These are phyloP conservation scores for Tausonia pullulans DNA, from an alignment of 1,284 basidiomycete genomes.

Conservation along the genomic window DNA sequence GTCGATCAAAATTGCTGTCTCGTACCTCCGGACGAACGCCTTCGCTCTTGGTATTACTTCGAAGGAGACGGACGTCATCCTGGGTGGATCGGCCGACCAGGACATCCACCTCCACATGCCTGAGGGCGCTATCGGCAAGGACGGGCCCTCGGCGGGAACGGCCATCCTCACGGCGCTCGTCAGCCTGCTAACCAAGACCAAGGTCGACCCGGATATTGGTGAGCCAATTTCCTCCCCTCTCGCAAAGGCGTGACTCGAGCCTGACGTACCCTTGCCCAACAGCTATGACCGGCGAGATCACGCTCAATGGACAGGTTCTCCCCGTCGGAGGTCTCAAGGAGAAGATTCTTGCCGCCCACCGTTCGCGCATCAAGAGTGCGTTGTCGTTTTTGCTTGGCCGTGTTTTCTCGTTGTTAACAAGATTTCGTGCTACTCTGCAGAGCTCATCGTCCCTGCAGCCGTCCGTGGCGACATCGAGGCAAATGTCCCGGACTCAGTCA, in stretches of 20 bases:
- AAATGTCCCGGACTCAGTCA: slow-evolving; percentile 88
- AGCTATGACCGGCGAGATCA: slow-evolving; percentile 95
- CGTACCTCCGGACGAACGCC: slow-evolving; percentile 87
- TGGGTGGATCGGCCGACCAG: slow-evolving; percentile 50
- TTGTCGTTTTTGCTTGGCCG: slow-evolving; percentile 5
- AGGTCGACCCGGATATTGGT: slow-evolving; percentile 77
- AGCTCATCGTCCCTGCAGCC: slow-evolving; percentile 66
- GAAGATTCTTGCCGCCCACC: slow-evolving; percentile 88
- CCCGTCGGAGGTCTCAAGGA: slow-evolving; percentile 91
- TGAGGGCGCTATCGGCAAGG: slow-evolving; percentile 93
- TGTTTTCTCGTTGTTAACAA: neutral
- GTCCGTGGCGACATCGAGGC: slow-evolving; percentile 87
- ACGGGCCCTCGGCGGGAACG: slow-evolving; percentile 91
- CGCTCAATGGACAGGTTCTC: slow-evolving; percentile 79
- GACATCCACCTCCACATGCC: slow-evolving; percentile 94
- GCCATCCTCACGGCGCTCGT: slow-evolving; percentile 86
- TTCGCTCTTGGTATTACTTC: slow-evolving; percentile 75
- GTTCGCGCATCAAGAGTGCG: slow-evolving; percentile 77
- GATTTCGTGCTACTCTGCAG: slow-evolving; percentile 17
- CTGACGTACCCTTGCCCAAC: neutral
- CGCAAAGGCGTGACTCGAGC: neutral
- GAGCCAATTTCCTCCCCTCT: slow-evolving; percentile 25
- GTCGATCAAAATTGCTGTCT: slow-evolving; percentile 84
- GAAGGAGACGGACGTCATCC: slow-evolving; percentile 56
- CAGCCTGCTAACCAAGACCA: slow-evolving; percentile 73